Percentiles rank a stretch among this genome's conserved stretches.
These are phyloP conservation scores for Botrytis porri DNA, from an alignment of 2,329 filamentous ascomycete species.

Conservation along the genomic window DNA sequence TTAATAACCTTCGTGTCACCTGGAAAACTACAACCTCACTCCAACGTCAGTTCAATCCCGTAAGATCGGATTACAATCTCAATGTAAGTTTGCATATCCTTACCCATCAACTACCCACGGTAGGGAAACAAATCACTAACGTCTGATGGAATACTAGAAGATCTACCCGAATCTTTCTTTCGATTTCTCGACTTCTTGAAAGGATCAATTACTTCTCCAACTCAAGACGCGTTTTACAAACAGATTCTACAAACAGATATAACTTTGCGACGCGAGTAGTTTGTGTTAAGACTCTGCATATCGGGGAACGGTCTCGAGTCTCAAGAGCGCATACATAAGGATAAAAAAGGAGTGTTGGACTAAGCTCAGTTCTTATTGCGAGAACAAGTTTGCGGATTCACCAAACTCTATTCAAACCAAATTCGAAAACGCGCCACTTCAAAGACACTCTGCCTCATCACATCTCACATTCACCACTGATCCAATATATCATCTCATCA, in stretches of 20 bases:
- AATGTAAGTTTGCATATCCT: slow-evolving; percentile 8
- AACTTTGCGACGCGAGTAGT: background rate
- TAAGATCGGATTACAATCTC: slow-evolving; percentile 1
- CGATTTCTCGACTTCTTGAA: background rate
- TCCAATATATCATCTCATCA: slow-evolving; percentile 27
- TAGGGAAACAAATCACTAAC: background rate
- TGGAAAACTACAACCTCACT: slow-evolving; percentile 21
- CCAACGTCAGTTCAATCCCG: slow-evolving; percentile 11
- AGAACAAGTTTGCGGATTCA: background rate
- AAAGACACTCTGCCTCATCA: slow-evolving; percentile 2
- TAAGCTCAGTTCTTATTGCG: background rate
- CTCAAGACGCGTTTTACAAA: background rate
- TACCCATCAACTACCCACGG: background rate
- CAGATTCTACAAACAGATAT: background rate
- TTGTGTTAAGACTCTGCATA: background rate
- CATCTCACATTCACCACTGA: slow-evolving; percentile 15
- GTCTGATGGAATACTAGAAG: background rate
- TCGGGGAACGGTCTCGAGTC: background rate
- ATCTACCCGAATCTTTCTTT: background rate
- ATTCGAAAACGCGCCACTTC: slow-evolving; percentile 12
- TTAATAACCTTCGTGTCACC: slow-evolving; percentile 24
- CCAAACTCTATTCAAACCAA: background rate
- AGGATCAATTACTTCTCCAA: background rate
- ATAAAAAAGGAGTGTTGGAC: background rate
- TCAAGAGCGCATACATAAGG: background rate